Evolutionary conservation across 768 basidiomycete species (phyloP).

Genomic region (Suillus sp.): DNA sequence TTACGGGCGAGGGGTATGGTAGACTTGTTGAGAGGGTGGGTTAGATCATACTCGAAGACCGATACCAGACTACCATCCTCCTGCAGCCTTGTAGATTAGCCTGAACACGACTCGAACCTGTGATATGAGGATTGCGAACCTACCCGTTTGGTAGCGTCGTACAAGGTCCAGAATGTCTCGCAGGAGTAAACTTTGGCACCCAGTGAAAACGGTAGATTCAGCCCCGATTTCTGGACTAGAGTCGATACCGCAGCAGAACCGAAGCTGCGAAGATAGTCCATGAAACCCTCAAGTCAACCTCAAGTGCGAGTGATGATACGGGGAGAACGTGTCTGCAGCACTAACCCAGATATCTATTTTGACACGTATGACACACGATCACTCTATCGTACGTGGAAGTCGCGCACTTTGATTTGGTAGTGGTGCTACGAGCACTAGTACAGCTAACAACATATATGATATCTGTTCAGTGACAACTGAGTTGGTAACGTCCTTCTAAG

Average conservation of each 20-base stretch:
- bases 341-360: not conserved
- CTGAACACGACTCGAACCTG: slow-evolving; percentile 18
- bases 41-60: slow-evolving; percentile 89
- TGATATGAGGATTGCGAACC: slow-evolving; percentile 17
- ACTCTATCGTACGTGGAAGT: not conserved
- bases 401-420: not conserved
- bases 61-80: slow-evolving; percentile 87
- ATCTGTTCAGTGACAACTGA: not conserved
- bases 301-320: not conserved
- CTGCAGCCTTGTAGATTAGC: slow-evolving; percentile 43
- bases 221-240: slow-evolving; percentile 91
- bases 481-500: not conserved
- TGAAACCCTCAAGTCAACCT: slow-evolving; percentile 27
- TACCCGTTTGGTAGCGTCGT: slow-evolving; percentile 89
- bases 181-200: slow-evolving; percentile 70
- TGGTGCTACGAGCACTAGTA: not conserved
- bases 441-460: not conserved
- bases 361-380: slow-evolving; percentile 1
- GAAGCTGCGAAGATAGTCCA: slow-evolving; percentile 83
- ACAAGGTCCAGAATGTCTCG: slow-evolving; percentile 80
- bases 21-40: slow-evolving; percentile 57
- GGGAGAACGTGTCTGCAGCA: not conserved
- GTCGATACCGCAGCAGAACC: slow-evolving; percentile 87
- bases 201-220: slow-evolving; percentile 85
- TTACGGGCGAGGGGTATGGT: slow-evolving; percentile 82